Percentiles rank a stretch among this genome's conserved stretches.
Evolutionary conservation across 139 green algal genomes (phyloP).

Genomic region (Gonium pectorale): DNA sequence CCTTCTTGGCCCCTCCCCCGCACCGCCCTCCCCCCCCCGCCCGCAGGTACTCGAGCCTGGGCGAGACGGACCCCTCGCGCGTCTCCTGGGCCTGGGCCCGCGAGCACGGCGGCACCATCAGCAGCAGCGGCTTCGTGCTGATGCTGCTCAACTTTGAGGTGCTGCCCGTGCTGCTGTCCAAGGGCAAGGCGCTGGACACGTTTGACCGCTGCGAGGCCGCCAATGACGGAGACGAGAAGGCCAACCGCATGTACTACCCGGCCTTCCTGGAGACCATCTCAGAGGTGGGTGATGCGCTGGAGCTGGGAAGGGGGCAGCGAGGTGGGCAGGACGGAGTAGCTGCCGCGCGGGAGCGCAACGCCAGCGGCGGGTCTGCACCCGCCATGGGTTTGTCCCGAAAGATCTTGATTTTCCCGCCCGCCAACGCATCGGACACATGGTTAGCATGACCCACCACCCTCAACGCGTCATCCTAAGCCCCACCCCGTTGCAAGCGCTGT

Average conservation of each 20-base stretch:
- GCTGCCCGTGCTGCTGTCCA: conserved; percentile 45
- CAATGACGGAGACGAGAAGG: conserved; percentile 32
- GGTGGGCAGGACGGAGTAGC: too few relatives aligned
- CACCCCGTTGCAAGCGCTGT: too few relatives aligned
- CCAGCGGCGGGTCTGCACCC: too few relatives aligned
- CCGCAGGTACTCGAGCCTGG: conserved; percentile 25
- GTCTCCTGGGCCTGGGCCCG: conserved; percentile 29
- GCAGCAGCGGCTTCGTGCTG: conserved; percentile 28
- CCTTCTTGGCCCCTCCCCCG: too few relatives aligned
- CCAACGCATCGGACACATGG: too few relatives aligned
- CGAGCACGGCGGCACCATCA: conserved; percentile 30
- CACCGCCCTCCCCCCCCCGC: too few relatives aligned
- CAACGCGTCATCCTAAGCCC: too few relatives aligned
- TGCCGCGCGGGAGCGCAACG: too few relatives aligned
- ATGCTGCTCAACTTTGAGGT: conserved; percentile 47
- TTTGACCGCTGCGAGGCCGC: conserved; percentile 26
- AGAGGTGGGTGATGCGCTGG: not conserved
- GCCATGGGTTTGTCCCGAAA: too few relatives aligned
- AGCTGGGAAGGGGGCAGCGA: not conserved
- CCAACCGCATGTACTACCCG: conserved; percentile 20
- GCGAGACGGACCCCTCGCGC: conserved; percentile 23
- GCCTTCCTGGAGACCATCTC: conserved; percentile 39
- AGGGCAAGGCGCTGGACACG: conserved; percentile 18
- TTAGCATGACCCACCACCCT: too few relatives aligned
- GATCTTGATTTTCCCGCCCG: too few relatives aligned